Evolutionary conservation across 2,329 filamentous ascomycete species (phyloP), one percentile per base, ranked within the genome.

Genomic region (Diaporthe ampelina): DNA sequence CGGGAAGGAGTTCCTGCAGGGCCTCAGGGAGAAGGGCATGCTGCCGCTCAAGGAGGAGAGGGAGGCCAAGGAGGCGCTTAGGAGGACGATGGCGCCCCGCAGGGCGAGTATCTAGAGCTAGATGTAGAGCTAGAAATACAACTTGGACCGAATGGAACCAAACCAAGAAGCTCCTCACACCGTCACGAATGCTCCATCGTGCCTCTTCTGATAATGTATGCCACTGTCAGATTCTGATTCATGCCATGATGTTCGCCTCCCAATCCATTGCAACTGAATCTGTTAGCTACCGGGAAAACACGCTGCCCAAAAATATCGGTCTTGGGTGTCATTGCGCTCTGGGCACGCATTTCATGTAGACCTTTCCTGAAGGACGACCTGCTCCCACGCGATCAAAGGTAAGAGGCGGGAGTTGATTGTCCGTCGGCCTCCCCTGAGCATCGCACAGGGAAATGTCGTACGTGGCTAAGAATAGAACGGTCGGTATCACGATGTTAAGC

Each of bases 41-140:
- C 84, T 99, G 78, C 90, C 90, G 32, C 79, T 94, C 59, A 88
- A 90, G 67, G 92, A 93, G 79, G 93, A 94, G 85, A 93, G 91
- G 26, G 93, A 94, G 80, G 93, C 93, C 77, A 95, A 94, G 87
- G 93, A 92, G 83, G 92, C 92, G 37, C 83, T 96, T 79, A 88
- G 93, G 78, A 89, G 94, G 79, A 96, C 94, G 0, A 94, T 94
- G 91, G 94, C 94, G 74, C 94, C 94, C 29, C 87, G 94, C 77
- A 88, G 94, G 81, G 94, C 94, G 35, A 96, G 94, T 83, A 94
- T 96, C 67, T 94, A 84, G 76, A 59, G n/a, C 9, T 45, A 21
- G 29, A 65, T 21, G 8, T 11, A 19, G 37, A 32, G 32, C 24
- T 58, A 32, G 59, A 52, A 48, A n/a, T n/a, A 32, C 59, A 63